Evolutionary conservation across 768 basidiomycete genomes (phyloP).

Genomic region (Dioszegia aurantiaca): DNA sequence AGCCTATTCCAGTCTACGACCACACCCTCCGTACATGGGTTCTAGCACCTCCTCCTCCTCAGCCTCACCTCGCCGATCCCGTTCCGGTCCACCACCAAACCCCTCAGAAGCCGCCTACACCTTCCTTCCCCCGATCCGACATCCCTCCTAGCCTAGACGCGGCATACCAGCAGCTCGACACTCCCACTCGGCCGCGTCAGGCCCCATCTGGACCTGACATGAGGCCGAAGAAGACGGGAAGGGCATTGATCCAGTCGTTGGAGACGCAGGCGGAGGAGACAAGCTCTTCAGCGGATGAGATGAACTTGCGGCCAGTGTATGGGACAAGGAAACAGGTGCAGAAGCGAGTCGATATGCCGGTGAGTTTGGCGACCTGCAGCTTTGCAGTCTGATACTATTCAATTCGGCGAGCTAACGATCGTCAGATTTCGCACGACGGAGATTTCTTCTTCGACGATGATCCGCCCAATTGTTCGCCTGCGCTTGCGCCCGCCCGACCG

Average conservation of each 20-base stretch:
- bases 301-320: constrained; percentile 1
- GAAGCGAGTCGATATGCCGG: not conserved
- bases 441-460: too few relatives aligned
- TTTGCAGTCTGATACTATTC: too few relatives aligned
- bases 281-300: constrained; percentile 7
- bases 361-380: not conserved
- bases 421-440: too few relatives aligned
- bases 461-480: too few relatives aligned
- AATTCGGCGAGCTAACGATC: too few relatives aligned
- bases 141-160: not conserved
- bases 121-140: not conserved
- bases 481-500: too few relatives aligned
- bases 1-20: constrained; percentile 2
- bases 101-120: not conserved
- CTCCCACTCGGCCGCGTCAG: constrained; percentile 5
- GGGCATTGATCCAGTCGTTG: not conserved
- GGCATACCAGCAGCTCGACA: constrained; percentile 3
- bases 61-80: not conserved
- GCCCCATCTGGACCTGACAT: not conserved
- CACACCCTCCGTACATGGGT: not conserved
- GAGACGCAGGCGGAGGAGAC: constrained; percentile 1
- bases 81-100: not conserved
- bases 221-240: constrained; percentile 3
- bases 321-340: too few relatives aligned
- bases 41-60: constrained; percentile 1